These are phyloP conservation scores for Russula sp. DNA, from an alignment of 768 basidiomycete species.

Conservation along the genomic window DNA sequence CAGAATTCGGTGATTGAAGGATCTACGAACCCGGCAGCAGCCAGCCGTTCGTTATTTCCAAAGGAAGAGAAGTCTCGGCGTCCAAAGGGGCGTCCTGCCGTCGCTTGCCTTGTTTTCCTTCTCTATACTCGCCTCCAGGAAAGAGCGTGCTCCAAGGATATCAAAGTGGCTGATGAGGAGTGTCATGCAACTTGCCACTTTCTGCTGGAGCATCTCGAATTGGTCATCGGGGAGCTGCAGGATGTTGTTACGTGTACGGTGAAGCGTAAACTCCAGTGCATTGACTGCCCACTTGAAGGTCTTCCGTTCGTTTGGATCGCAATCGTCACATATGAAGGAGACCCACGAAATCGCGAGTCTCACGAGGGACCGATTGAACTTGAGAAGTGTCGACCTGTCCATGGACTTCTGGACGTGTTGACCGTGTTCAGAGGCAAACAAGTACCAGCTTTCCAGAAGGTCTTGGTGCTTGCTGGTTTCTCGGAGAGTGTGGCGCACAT, in stretches of 20 bases:
- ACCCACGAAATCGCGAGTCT: slow-evolving; percentile 96
- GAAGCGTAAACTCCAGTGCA: slow-evolving; percentile 88
- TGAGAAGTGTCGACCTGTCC: slow-evolving; percentile 64
- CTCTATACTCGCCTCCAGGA: slow-evolving; percentile 82
- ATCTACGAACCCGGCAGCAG: slow-evolving; percentile 50
- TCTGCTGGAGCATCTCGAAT: slow-evolving; percentile 85
- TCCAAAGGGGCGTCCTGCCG: slow-evolving; percentile 45
- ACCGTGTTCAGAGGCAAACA: slow-evolving; percentile 95
- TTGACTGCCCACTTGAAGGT: slow-evolving; percentile 99
- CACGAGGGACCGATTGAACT: slow-evolving; percentile 82
- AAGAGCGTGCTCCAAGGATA: slow-evolving; percentile 91
- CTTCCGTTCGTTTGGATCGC: slow-evolving; percentile 90
- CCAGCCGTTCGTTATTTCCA: slow-evolving; percentile 37
- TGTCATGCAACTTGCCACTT: slow-evolving; percentile 95
- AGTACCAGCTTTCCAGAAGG: slow-evolving; percentile 88
- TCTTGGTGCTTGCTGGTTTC: slow-evolving; percentile 71
- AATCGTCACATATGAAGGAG: slow-evolving; percentile 96
- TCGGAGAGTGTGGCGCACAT: slow-evolving; percentile 68
- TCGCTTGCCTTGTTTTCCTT: slow-evolving; percentile 76
- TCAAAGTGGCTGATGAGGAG: slow-evolving; percentile 97
- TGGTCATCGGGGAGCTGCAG: slow-evolving; percentile 83
- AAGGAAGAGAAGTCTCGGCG: slow-evolving; percentile 44
- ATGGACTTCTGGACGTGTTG: slow-evolving; percentile 86
- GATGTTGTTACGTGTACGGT: slow-evolving; percentile 86
- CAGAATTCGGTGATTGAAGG: slow-evolving; percentile 70